A percentile compares a stretch with the other conserved stretches of the same genome.
These are phyloP conservation scores for Komagataella populi DNA, from an alignment of 805 yeast species.

Conservation along the genomic window DNA sequence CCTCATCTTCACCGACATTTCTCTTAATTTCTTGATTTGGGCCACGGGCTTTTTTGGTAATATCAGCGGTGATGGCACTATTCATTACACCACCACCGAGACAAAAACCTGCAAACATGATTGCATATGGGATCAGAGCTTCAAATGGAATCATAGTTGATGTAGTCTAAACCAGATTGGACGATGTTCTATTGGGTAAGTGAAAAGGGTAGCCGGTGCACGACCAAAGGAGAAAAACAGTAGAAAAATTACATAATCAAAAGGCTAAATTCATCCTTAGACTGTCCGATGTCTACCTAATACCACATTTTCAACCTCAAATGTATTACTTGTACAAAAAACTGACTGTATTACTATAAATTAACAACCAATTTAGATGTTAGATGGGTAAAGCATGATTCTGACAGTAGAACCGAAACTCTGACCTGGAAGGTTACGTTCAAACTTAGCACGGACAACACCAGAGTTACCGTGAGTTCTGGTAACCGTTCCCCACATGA, in stretches of 20 bases:
- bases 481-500: constrained; percentile 98
- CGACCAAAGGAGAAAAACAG: background rate
- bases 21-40: constrained; percentile 9
- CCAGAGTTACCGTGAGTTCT: constrained; percentile 99
- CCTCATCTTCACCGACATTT: constrained; percentile 18
- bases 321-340: background rate
- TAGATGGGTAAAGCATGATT: constrained; percentile 99
- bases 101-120: constrained; percentile 37
- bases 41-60: constrained; percentile 16
- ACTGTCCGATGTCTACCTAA: background rate
- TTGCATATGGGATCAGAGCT: constrained; percentile 48
- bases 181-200: background rate
- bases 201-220: background rate
- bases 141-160: constrained; percentile 51
- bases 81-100: constrained; percentile 39
- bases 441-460: constrained; percentile 97
- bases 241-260: background rate
- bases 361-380: constrained; percentile 53
- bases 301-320: background rate
- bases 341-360: background rate
- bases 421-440: constrained; percentile 98
- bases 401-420: constrained; percentile 99
- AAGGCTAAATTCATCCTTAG: background rate
- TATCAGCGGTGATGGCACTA: constrained; percentile 13
- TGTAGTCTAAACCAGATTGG: background rate